A percentile compares a stretch with the other conserved stretches of the same genome.
These are phyloP conservation scores for Coemansia sp. DNA, from an alignment of 192 early-diverging fungal genomes.

Conservation along the genomic window DNA sequence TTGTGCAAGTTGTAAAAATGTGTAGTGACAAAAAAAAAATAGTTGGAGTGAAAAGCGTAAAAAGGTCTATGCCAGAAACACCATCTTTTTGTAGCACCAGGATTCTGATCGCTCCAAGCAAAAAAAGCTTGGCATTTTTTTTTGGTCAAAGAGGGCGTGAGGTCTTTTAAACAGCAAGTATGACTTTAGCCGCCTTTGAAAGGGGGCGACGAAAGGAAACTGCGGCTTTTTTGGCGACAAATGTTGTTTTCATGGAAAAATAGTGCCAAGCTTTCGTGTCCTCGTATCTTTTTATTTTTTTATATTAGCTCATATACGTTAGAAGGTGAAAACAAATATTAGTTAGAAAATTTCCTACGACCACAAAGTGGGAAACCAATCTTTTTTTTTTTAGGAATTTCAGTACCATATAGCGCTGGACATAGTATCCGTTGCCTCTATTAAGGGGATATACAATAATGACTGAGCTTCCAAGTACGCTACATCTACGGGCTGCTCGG, in stretches of 20 bases:
- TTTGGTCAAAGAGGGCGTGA: not conserved
- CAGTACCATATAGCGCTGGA: not conserved
- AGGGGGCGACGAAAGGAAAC: no score
- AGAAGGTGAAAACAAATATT: not conserved
- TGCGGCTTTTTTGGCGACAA: no score
- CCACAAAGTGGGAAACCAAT: not conserved
- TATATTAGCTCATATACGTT: no score
- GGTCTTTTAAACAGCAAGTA: not conserved
- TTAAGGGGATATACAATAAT: not conserved
- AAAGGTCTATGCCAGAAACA: not conserved
- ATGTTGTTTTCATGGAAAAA: no score
- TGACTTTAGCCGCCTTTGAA: not conserved
- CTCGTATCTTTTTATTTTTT: no score
- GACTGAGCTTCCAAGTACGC: not conserved
- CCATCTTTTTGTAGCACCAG: not conserved
- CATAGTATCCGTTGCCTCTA: not conserved
- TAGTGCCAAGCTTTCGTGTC: no score
- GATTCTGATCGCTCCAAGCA: not conserved
- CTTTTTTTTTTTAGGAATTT: not conserved
- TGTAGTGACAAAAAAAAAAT: not conserved
- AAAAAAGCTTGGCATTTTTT: not conserved
- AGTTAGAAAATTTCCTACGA: not conserved
- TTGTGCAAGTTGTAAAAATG: not conserved
- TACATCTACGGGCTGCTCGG: not conserved
- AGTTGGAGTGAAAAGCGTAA: not conserved